These are phyloP conservation scores for Populus hybrid DNA, from an alignment of 441 rosid species.

Conservation along the genomic window DNA sequence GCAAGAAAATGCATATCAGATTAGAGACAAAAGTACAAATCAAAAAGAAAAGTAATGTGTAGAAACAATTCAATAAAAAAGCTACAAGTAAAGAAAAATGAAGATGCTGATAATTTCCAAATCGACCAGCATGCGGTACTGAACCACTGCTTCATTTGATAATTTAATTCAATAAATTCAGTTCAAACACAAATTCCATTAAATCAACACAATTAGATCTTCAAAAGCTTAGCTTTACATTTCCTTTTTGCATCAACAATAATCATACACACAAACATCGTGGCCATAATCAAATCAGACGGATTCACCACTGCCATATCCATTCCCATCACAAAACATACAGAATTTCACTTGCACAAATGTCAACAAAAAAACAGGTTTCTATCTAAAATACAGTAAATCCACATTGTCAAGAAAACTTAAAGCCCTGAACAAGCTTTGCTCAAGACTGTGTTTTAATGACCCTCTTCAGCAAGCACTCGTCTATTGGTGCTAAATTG, in stretches of 20 bases:
- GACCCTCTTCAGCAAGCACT: neutral
- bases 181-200: neutral
- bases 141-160: neutral
- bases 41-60: neutral
- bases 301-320: neutral
- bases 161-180: neutral
- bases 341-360: neutral
- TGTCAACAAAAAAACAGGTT: neutral
- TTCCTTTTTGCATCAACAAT: neutral
- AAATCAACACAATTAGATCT: neutral
- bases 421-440: neutral
- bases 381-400: neutral
- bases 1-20: constrained; percentile 25
- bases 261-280: neutral
- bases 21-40: neutral
- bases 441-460: neutral
- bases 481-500: neutral
- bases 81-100: neutral
- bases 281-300: neutral
- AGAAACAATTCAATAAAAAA: neutral
- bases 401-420: neutral
- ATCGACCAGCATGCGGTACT: neutral
- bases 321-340: neutral
- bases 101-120: neutral
- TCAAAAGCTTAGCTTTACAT: neutral